A percentile compares a stretch with the other conserved stretches of the same genome.
Evolutionary conservation across 177 flowering plant genomes (phyloP).

Genomic region (Tripterygium wilfordii): DNA sequence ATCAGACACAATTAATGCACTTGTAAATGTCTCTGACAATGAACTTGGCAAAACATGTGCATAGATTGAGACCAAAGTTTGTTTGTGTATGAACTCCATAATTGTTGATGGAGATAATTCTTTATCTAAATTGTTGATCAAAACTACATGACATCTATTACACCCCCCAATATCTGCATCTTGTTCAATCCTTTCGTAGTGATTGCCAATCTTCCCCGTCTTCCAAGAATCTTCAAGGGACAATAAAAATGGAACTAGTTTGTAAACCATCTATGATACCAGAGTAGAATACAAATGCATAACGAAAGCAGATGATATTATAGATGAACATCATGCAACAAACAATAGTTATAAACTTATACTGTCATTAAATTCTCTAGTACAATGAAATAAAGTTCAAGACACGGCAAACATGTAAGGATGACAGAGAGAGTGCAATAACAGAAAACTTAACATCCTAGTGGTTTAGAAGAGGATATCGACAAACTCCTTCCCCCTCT

Average conservation of each 20-base stretch:
- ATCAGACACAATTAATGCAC: constrained; percentile 32
- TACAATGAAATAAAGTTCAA: too few species aligned
- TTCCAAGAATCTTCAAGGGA: not conserved
- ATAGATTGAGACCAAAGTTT: constrained; percentile 26
- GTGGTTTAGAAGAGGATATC: too few species aligned
- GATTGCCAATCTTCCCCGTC: constrained; percentile 1
- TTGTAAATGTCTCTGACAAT: constrained; percentile 24
- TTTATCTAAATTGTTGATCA: constrained; percentile 54
- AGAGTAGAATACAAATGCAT: too few species aligned
- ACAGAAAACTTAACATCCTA: too few species aligned
- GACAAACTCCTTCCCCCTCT: too few species aligned
- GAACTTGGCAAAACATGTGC: constrained; percentile 42
- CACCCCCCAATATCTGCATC: constrained; percentile 35
- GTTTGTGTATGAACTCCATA: constrained; percentile 32
- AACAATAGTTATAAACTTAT: too few species aligned
- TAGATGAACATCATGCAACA: too few species aligned
- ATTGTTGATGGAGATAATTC: constrained; percentile 34
- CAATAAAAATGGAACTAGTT: not conserved
- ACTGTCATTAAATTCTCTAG: too few species aligned
- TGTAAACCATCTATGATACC: too few species aligned
- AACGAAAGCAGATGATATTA: too few species aligned
- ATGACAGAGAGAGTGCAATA: too few species aligned
- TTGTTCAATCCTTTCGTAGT: not conserved
- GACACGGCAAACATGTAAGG: too few species aligned
- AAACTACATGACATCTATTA: constrained; percentile 7